Base-by-base conservation (phyloP, 768 basidiomycete species). In the Agrocybe praecox region DNA sequence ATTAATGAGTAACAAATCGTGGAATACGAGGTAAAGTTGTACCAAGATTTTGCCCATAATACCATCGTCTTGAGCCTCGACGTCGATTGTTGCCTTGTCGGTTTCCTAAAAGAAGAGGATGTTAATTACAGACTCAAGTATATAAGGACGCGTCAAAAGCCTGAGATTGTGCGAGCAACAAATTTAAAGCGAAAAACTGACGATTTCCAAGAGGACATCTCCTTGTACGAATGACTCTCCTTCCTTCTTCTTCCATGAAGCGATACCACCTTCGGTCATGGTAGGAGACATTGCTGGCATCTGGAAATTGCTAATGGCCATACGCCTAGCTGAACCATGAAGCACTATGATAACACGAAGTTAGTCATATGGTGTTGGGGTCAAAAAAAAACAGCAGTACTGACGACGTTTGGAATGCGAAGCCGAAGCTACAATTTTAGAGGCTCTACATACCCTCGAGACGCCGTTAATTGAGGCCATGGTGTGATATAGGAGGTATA, bases 271-370 rank as follows among this genome's bases (percentile, higher is more conserved):
- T 73, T 97, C 95, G 0, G 92, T 94, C 91, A 98, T 95, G 12
- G 94, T 96, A 14, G 94, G 95, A 2, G 91, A 95, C 94, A 98
- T 96, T 56, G 96, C 96, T 5, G 96, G 96, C 94, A 98, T 96
- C 63, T 84, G 76, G 56, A 96, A 83, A 59, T 86, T 82, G 47
- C 90, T 87, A 49, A 92, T 80, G 29, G 88, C 92, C 61, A 72
- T 72, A 44, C 68, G 63, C 51, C 55, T 47, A 22, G 54, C 58
- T 1, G 68, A 65, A 19, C 52, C 83, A 80, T 88, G 89, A 49
- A 92, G 66, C 55, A 76, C 86, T 88, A 63, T 18, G 29, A 24
- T 34, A 10, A 43, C 7, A 52, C 51, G 17, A 29, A 32, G 58
- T 58, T 23, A 42, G 22, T 2, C 21, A 14, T 34, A 22, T 48